These are phyloP conservation scores for Panicum virgatum DNA, from an alignment of 202 grass and related monocot genomes.

Conservation along the genomic window DNA sequence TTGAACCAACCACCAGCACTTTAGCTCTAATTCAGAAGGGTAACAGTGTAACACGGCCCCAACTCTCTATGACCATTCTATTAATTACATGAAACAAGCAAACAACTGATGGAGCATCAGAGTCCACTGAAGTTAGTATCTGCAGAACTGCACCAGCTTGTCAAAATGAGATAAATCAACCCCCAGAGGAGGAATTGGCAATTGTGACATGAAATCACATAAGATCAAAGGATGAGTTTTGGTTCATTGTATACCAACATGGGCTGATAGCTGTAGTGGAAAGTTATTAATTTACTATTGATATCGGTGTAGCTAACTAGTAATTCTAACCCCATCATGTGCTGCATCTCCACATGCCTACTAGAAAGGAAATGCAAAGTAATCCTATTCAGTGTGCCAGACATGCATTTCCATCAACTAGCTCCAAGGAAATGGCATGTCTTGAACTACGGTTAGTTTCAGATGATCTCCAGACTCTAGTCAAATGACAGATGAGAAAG, in stretches of 20 bases:
- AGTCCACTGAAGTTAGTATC: neutral
- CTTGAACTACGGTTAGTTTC: neutral
- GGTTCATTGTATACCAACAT: neutral
- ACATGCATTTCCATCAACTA: neutral
- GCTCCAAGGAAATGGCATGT: neutral
- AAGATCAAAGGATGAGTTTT: neutral
- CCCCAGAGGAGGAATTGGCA: no score
- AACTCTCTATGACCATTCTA: neutral
- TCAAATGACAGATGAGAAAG: neutral
- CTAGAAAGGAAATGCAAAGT: neutral
- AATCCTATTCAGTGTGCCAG: neutral
- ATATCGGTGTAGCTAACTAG: neutral
- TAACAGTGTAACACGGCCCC: conserved; percentile 13
- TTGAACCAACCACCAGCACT: neutral
- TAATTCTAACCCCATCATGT: neutral
- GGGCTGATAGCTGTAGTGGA: neutral
- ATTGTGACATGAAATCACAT: neutral
- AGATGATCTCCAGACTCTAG: neutral
- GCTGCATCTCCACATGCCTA: neutral
- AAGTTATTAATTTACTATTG: conserved; percentile 9
- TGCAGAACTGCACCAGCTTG: neutral
- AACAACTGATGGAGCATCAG: neutral
- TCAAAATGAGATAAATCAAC: conserved; percentile 27
- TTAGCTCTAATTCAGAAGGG: neutral
- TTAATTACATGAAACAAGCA: conserved; percentile 10